Conservation (phyloP, 345 rosid genomes). For the Laguncularia racemosa region DNA sequence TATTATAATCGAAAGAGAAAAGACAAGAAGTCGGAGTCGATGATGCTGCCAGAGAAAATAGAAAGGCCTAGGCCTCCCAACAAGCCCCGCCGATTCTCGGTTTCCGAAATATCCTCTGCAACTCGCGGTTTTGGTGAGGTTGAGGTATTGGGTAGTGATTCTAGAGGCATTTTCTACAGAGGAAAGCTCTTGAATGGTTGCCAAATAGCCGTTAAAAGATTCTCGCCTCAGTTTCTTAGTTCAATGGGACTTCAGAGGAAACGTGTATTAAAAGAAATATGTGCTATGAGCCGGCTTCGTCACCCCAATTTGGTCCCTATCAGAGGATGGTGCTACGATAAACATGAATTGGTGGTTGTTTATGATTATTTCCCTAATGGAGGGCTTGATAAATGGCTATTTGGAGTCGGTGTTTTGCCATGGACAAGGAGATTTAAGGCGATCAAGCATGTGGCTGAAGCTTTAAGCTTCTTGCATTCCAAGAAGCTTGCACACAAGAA, state of each 20-base stretch:
- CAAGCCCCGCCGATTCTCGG: conserved; percentile 32
- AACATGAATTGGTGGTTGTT: conserved; percentile 29
- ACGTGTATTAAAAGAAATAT: conserved; percentile 32
- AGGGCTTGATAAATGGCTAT: conserved; percentile 37
- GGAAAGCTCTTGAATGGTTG: conserved; percentile 36
- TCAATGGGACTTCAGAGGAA: conserved; percentile 25
- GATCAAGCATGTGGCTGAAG: conserved; percentile 31
- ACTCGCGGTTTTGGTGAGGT: conserved; percentile 32
- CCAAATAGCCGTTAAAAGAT: conserved; percentile 37
- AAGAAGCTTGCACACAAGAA: conserved; percentile 43
- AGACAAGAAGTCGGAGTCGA: conserved; percentile 9
- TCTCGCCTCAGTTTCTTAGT: conserved; percentile 25
- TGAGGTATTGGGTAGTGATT: conserved; percentile 32
- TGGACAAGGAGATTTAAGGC: conserved; percentile 38
- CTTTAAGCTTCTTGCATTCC: conserved; percentile 30
- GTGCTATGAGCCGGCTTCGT: conserved; percentile 28
- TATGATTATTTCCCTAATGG: conserved; percentile 37
- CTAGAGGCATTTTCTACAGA: conserved; percentile 28
- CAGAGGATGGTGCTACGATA: conserved; percentile 43
- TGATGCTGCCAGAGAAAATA: conserved; percentile 14
- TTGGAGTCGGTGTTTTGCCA: conserved; percentile 38
- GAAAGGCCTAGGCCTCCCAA: conserved; percentile 41
- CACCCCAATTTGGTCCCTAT: conserved; percentile 38
- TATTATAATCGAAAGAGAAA: conserved; percentile 21
- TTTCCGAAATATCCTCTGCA: conserved; percentile 30